Conservation (phyloP, 805 yeast species). For the Candida xyloterini region DNA sequence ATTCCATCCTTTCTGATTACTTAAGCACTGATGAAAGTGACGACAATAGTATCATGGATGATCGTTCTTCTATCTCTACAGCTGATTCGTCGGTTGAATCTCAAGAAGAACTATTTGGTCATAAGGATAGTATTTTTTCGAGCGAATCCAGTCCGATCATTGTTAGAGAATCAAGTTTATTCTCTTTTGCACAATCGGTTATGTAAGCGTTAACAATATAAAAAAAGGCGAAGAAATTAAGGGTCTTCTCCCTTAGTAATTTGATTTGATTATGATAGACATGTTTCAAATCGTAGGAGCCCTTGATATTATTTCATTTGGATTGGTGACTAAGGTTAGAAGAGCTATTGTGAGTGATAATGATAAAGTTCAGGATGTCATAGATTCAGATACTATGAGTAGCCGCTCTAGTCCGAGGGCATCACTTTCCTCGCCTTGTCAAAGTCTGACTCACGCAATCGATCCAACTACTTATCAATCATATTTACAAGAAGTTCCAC, state of each 20-base stretch:
- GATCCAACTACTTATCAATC: too few relatives aligned
- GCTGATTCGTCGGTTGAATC: slow-evolving; percentile 11
- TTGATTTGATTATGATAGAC: not conserved
- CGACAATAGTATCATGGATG: slow-evolving; percentile 6
- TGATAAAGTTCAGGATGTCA: slow-evolving; percentile 19
- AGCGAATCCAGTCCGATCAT: slow-evolving; percentile 12
- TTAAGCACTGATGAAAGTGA: slow-evolving; percentile 14
- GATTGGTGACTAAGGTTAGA: slow-evolving; percentile 16
- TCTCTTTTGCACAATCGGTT: slow-evolving; percentile 5
- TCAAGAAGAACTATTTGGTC: not conserved
- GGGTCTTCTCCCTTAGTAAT: not conserved
- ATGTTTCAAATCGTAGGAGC: slow-evolving; percentile 10
- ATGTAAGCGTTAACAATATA: not conserved
- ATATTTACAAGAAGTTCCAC: too few relatives aligned
- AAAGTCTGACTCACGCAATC: too few relatives aligned
- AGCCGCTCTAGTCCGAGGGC: too few relatives aligned
- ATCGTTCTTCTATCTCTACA: slow-evolving; percentile 15
- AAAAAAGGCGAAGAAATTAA: not conserved
- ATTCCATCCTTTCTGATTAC: slow-evolving; percentile 20
- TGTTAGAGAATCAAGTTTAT: slow-evolving; percentile 1
- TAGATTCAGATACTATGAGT: not conserved
- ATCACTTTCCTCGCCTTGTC: too few relatives aligned
- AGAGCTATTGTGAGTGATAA: slow-evolving; percentile 9
- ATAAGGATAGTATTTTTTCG: slow-evolving; percentile 21
- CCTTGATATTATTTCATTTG: slow-evolving; percentile 18